Conservation (phyloP, 176 grass and related monocot genomes). For the Saccharum officinarum region DNA sequence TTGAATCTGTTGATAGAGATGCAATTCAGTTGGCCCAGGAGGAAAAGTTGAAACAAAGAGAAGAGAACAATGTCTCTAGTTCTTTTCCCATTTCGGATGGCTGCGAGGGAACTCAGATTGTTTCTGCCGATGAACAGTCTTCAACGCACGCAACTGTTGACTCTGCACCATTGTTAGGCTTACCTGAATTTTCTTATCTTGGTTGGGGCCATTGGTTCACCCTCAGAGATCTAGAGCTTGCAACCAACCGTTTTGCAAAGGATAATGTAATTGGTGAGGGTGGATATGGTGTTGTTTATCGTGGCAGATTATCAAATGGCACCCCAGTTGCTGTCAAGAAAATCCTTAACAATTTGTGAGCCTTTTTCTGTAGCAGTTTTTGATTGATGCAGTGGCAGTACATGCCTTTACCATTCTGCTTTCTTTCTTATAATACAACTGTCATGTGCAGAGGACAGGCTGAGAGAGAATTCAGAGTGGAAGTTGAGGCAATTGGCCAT, state of each 20-base stretch:
- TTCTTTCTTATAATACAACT: conserved; percentile 24
- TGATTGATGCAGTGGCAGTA: background rate
- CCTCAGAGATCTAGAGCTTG: conserved; percentile 83
- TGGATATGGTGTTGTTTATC: conserved; percentile 90
- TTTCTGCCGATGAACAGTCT: conserved; percentile 47
- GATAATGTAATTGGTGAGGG: conserved; percentile 93
- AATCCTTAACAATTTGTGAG: conserved; percentile 96
- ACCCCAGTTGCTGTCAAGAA: conserved; percentile 81
- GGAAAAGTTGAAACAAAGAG: conserved; percentile 46
- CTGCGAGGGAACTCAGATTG: conserved; percentile 46
- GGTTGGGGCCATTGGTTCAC: conserved; percentile 99
- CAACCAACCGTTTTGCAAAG: conserved; percentile 83
- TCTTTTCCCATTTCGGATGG: conserved; percentile 42
- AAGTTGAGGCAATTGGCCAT: conserved; percentile 98
- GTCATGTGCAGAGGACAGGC: conserved; percentile 73
- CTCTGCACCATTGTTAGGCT: conserved; percentile 57
- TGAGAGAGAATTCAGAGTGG: conserved; percentile 98
- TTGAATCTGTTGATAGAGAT: conserved; percentile 56
- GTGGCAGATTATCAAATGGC: conserved; percentile 83
- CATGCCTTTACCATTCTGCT: background rate
- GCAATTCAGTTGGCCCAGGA: conserved; percentile 50
- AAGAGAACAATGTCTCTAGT: conserved; percentile 56
- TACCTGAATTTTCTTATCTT: conserved; percentile 90
- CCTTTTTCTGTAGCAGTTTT: conserved; percentile 10
- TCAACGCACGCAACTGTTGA: conserved; percentile 31